phyloP scores from a whole-genome alignment of 169 alveolate species.

The Babesia sp. region DNA sequence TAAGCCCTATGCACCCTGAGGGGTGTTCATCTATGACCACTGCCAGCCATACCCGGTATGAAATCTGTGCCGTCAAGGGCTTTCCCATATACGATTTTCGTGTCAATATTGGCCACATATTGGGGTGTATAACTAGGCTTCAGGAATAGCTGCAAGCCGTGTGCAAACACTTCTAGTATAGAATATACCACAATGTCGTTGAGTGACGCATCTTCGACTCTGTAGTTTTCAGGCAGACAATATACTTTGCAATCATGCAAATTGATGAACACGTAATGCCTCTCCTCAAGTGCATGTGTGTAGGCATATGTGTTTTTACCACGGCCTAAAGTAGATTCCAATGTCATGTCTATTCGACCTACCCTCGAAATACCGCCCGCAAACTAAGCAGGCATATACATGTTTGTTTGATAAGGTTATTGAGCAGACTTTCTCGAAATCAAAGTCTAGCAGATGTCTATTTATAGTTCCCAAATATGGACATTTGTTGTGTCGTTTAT shows the following conservation, averaged over 20 bases:
- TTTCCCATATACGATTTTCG: constrained; percentile 81
- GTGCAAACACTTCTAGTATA: constrained; percentile 29
- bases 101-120: constrained; percentile 71
- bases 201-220: constrained; percentile 92
- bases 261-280: constrained; percentile 94
- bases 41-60: constrained; percentile 84
- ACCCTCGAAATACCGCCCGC: constrained; percentile 97
- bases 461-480: constrained; percentile 95
- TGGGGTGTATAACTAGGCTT: constrained; percentile 80
- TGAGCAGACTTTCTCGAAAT: constrained; percentile 96
- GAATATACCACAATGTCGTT: constrained; percentile 87
- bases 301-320: constrained; percentile 94
- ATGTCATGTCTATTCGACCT: not conserved
- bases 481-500: constrained; percentile 72
- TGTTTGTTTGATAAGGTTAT: constrained; percentile 92
- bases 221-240: constrained; percentile 97
- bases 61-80: constrained; percentile 94
- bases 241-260: constrained; percentile 87
- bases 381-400: constrained; percentile 96
- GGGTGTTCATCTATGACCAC: not conserved
- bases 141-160: constrained; percentile 42
- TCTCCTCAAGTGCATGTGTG: constrained; percentile 93
- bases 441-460: constrained; percentile 95
- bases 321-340: constrained; percentile 69
- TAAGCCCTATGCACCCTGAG: constrained; percentile 89